phyloP scores from a whole-genome alignment of 2,329 filamentous ascomycete genomes.

The Fusarium euwallaceae region DNA sequence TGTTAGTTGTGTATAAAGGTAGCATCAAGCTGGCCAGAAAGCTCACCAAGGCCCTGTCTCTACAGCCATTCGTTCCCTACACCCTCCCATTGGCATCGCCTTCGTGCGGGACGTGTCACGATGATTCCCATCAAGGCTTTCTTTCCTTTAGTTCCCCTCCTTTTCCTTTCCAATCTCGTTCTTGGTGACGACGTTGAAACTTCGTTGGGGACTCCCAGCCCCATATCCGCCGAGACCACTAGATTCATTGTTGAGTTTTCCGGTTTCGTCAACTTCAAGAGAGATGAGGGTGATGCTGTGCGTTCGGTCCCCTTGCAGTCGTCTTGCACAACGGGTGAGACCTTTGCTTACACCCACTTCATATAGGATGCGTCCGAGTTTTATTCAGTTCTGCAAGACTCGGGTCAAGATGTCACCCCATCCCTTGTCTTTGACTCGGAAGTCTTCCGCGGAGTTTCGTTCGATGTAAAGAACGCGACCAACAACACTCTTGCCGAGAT shows the following conservation, averaged over 20 bases:
- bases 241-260: neutral
- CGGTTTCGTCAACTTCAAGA: neutral
- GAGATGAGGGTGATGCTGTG: neutral
- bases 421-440: constrained; percentile 10
- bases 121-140: neutral
- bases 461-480: constrained; percentile 9
- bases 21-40: neutral
- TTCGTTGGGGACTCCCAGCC: neutral
- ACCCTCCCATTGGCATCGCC: neutral
- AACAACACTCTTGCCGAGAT: constrained; percentile 13
- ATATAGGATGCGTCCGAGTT: constrained; percentile 10
- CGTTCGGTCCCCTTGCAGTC: neutral
- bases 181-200: neutral
- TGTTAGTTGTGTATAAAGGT: neutral
- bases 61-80: neutral
- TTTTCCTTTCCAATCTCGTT: neutral
- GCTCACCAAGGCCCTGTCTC: neutral
- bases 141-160: neutral
- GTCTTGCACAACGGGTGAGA: neutral
- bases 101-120: neutral
- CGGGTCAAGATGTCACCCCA: constrained; percentile 1
- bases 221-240: neutral
- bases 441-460: constrained; percentile 17
- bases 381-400: constrained; percentile 4
- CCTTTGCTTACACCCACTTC: neutral